Conservation (phyloP, 129 eudicot genomes). For the Mikania micrantha region DNA sequence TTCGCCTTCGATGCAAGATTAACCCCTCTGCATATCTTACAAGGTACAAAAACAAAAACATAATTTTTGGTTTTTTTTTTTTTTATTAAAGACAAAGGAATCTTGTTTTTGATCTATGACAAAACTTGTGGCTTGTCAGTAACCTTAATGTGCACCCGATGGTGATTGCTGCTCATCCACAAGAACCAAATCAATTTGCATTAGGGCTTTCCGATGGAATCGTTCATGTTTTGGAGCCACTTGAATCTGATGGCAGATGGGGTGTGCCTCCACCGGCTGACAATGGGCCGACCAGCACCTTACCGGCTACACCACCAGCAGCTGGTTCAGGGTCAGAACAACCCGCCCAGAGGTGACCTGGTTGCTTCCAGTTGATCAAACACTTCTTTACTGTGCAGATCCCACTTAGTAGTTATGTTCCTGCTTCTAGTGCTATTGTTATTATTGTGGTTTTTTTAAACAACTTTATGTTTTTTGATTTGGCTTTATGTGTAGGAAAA, state of each 20-base stretch:
- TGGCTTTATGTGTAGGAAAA: slow-evolving; percentile 18
- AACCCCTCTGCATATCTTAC: slow-evolving; percentile 65
- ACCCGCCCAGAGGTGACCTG: slow-evolving; percentile 55
- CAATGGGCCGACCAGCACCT: slow-evolving; percentile 57
- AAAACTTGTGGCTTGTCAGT: slow-evolving; percentile 22
- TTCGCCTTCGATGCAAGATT: slow-evolving; percentile 64
- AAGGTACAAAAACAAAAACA: slow-evolving; percentile 6
- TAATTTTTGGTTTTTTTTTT: neutral
- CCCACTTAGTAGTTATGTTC: slow-evolving; percentile 12
- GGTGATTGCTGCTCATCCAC: slow-evolving; percentile 94
- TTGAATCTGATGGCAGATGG: slow-evolving; percentile 86
- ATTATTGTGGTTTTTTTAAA: neutral
- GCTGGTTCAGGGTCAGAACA: slow-evolving; percentile 70
- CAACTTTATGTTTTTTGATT: neutral
- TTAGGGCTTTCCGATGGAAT: slow-evolving; percentile 82
- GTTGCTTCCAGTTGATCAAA: slow-evolving; percentile 15
- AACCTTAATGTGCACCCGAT: slow-evolving; percentile 68
- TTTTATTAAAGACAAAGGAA: neutral
- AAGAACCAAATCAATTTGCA: slow-evolving; percentile 86
- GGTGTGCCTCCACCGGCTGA: slow-evolving; percentile 70
- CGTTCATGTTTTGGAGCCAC: slow-evolving; percentile 87
- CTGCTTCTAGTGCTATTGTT: neutral
- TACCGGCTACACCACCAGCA: slow-evolving; percentile 49
- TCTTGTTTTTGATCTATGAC: neutral
- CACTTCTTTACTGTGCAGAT: slow-evolving; percentile 23